A percentile compares a stretch with the other conserved stretches of the same genome.
These are phyloP conservation scores for Penicillium freii DNA, from an alignment of 2,329 filamentous ascomycete genomes.

Conservation along the genomic window DNA sequence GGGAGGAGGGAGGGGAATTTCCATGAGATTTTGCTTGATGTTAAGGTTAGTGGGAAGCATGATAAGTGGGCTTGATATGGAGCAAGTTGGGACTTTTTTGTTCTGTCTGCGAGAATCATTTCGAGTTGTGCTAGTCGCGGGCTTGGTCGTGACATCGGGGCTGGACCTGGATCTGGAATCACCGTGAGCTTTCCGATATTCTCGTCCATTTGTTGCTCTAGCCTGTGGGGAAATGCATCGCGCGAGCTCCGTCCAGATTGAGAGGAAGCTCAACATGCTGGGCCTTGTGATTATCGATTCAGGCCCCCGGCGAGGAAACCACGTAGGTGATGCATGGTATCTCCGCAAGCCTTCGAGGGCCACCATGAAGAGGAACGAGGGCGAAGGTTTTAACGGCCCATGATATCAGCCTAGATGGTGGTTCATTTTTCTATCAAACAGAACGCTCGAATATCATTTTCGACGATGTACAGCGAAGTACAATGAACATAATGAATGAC, in stretches of 20 bases:
- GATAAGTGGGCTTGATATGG: conserved; percentile 65
- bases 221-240: background rate
- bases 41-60: conserved; percentile 90
- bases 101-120: background rate
- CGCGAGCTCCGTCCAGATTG: background rate
- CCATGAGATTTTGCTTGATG: conserved; percentile 78
- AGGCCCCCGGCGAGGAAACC: background rate
- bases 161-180: too few species aligned
- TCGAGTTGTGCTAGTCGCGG: background rate
- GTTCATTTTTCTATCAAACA: background rate
- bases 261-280: background rate
- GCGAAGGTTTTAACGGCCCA: background rate
- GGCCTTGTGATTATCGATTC: background rate
- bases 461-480: background rate
- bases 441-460: background rate
- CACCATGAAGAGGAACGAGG: background rate
- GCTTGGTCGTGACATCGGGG: background rate
- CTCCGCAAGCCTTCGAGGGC: background rate
- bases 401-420: background rate
- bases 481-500: background rate
- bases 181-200: background rate
- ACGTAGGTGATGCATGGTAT: background rate
- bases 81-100: background rate
- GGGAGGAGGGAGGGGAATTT: conserved; percentile 85
- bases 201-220: background rate